Evolutionary conservation across 306 rosid genomes (phyloP), one percentile per base, ranked within the genome.

Genomic region (Argentina anserina): DNA sequence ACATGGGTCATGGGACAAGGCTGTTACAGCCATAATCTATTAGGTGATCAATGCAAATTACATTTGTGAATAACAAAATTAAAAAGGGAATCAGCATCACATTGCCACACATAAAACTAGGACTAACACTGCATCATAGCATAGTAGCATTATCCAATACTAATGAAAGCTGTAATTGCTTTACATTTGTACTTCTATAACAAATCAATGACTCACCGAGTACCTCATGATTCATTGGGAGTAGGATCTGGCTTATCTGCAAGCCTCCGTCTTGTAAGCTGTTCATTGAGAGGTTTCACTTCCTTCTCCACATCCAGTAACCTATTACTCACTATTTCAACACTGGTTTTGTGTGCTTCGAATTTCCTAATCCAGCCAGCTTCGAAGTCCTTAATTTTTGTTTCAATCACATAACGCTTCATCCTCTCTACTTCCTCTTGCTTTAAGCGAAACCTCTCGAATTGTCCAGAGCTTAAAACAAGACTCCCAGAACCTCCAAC

Each of bases 401-500:
- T 85, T 70, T 94, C 87, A 34, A 82, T 63, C 61, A 65, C 62
- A 71, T 78, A n/a, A 46, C 81, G 76, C 46, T 29, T 81, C 46
- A 74, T 10, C 85, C 86, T 88, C 39, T 91, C 92, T 79, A 90
- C 98, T 75, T 89, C 97, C 87, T 88, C 97, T 80, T 78, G 90
- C 83, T 81, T 91, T 77, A 85, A 63, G 6, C 86, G 85, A 36
- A 76, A 86, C 90, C 78, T 88, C 66, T 89, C 97, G 66, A 94
- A 78, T 67, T 94, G 97, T 84, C 71, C 59, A 67, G 75, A 78
- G 77, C 91, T 94, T 80, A 94, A 78, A 84, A 91, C 98, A 70
- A 91, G 94, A 20, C 97, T 97, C 2, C 96, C 95, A 66, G 96
- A 86, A n/a, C 90, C 95, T 56, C 94, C 82, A 76, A 94, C 97